Conservation (phyloP, 768 basidiomycete genomes). For the Omphalotus guepiniiformis region DNA sequence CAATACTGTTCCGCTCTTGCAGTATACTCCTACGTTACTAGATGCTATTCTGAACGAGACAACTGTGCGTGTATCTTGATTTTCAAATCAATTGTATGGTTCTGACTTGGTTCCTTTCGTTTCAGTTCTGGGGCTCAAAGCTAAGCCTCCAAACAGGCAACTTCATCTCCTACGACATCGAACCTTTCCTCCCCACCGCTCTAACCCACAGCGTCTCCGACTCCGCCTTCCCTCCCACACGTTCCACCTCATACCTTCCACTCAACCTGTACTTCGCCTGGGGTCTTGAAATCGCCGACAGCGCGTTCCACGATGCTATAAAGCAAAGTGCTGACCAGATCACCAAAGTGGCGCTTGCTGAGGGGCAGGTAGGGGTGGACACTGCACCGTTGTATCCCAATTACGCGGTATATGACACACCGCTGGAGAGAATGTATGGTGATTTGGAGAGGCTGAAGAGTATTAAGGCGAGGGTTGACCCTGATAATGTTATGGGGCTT, state of each 20-base stretch:
- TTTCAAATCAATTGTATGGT: background rate
- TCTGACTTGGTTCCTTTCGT: background rate
- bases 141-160: slow-evolving; percentile 23
- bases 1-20: slow-evolving; percentile 27
- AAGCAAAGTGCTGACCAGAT: slow-evolving; percentile 36
- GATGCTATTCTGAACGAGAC: slow-evolving; percentile 27
- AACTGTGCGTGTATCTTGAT: slow-evolving; percentile 16
- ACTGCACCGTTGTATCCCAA: slow-evolving; percentile 52
- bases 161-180: slow-evolving; percentile 34
- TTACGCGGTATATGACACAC: slow-evolving; percentile 52
- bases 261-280: slow-evolving; percentile 47
- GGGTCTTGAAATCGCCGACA: slow-evolving; percentile 33
- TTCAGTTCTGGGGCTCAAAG: slow-evolving; percentile 27
- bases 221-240: slow-evolving; percentile 47
- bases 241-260: slow-evolving; percentile 33
- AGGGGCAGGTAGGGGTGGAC: slow-evolving; percentile 33
- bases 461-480: slow-evolving; percentile 48
- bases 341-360: slow-evolving; percentile 29
- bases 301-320: slow-evolving; percentile 35
- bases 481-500: slow-evolving; percentile 56
- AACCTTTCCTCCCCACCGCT: slow-evolving; percentile 32
- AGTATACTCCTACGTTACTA: slow-evolving; percentile 20
- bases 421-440: slow-evolving; percentile 42
- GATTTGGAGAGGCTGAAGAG: slow-evolving; percentile 30
- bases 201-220: slow-evolving; percentile 32